Conservation (phyloP, 139 green algal species). For the Chlorella sp. region DNA sequence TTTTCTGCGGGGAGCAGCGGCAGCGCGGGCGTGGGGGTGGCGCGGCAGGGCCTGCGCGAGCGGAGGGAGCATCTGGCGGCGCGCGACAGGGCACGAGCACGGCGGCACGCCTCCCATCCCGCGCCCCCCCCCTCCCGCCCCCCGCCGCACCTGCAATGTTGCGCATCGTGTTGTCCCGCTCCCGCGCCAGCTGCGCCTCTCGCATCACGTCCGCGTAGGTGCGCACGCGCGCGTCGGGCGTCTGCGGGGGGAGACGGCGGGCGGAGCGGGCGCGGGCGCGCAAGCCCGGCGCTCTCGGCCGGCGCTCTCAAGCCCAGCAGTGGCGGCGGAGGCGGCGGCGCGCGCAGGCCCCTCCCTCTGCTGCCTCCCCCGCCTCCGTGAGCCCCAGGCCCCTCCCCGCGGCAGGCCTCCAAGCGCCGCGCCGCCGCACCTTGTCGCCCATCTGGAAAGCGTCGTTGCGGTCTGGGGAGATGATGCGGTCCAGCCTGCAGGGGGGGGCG, state of each 20-base stretch:
- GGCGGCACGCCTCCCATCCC: constrained; percentile 9
- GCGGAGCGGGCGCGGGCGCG: no score
- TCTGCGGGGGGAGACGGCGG: no score
- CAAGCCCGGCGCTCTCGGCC: no score
- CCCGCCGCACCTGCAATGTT: constrained; percentile 90
- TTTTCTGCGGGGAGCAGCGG: neutral
- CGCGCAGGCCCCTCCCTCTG: no score
- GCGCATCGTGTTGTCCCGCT: constrained; percentile 91
- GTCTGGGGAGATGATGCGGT: constrained; percentile 85
- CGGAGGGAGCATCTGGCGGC: neutral
- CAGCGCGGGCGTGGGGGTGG: constrained; percentile 19
- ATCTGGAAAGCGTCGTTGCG: constrained; percentile 91
- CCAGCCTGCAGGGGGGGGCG: no score
- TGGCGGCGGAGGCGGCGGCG: no score
- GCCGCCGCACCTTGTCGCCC: no score
- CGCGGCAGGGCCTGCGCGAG: neutral
- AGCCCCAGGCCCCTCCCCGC: no score
- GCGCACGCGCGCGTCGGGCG: constrained; percentile 45
- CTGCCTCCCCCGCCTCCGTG: no score
- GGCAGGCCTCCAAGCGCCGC: no score
- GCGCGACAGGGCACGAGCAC: neutral
- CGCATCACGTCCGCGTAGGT: constrained; percentile 94
- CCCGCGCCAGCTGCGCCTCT: constrained; percentile 76
- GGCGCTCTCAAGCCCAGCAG: no score
- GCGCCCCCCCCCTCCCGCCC: no score